Conservation (phyloP, 208 protist genomes). For the Phytomonas francai region DNA sequence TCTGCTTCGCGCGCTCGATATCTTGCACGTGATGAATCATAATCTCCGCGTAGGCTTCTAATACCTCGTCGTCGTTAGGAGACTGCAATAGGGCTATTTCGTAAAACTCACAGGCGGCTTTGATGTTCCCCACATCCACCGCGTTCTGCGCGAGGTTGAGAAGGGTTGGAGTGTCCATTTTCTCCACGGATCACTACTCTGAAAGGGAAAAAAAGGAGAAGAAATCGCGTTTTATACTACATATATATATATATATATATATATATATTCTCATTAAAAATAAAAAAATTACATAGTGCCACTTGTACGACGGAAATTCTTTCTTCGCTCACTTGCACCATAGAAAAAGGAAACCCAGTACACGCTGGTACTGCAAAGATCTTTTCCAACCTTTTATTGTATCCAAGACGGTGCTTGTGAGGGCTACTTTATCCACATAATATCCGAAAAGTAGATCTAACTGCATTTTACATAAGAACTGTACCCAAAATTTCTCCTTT, state of each 20-base stretch:
- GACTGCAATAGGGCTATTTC: slow-evolving; percentile 57
- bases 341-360: too few species aligned
- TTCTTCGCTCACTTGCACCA: too few species aligned
- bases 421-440: neutral
- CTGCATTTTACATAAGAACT: slow-evolving; percentile 2
- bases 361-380: too few species aligned
- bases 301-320: neutral
- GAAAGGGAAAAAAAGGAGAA: slow-evolving; percentile 3
- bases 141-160: slow-evolving; percentile 79
- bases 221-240: slow-evolving; percentile 3
- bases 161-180: slow-evolving; percentile 70
- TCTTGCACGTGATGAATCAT: slow-evolving; percentile 83
- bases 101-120: slow-evolving; percentile 82
- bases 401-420: too few species aligned
- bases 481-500: neutral
- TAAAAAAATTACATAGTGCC: neutral
- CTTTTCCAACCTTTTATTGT: too few species aligned
- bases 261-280: neutral
- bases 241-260: slow-evolving; percentile 1
- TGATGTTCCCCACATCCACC: slow-evolving; percentile 72
- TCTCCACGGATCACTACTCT: neutral
- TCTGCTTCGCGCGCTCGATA: slow-evolving; percentile 58
- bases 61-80: slow-evolving; percentile 82
- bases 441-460: slow-evolving; percentile 11
- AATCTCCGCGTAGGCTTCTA: slow-evolving; percentile 90